A percentile compares a stretch with the other conserved stretches of the same genome.
Conservation (phyloP, 805 yeast species). For the Ogataea thermomethanolica region DNA sequence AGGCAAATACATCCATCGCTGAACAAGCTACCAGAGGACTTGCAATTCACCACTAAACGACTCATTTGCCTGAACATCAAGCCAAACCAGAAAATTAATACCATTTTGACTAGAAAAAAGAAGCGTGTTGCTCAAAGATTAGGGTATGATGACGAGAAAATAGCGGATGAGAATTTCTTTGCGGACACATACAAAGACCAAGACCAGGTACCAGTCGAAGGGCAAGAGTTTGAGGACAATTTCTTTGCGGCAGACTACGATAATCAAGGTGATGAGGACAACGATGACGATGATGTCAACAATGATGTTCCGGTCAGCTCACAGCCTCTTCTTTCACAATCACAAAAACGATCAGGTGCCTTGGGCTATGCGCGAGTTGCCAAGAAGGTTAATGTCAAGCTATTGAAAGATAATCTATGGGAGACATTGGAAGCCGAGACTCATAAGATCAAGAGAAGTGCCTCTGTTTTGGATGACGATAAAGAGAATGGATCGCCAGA, state of each 20-base stretch:
- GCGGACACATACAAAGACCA: constrained; percentile 44
- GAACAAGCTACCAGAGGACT: constrained; percentile 46
- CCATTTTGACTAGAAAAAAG: constrained; percentile 27
- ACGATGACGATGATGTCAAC: constrained; percentile 30
- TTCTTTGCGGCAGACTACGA: constrained; percentile 30
- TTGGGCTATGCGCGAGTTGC: constrained; percentile 45
- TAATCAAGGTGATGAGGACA: constrained; percentile 36
- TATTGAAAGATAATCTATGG: constrained; percentile 48
- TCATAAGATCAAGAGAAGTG: constrained; percentile 27
- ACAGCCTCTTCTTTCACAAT: constrained; percentile 18
- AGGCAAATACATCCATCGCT: constrained; percentile 23
- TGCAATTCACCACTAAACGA: constrained; percentile 45
- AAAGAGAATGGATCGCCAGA: constrained; percentile 12
- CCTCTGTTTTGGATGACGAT: constrained; percentile 28
- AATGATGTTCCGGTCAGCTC: constrained; percentile 24
- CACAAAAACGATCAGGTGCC: constrained; percentile 22
- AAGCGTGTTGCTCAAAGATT: constrained; percentile 14
- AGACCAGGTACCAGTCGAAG: constrained; percentile 11
- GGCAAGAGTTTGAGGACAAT: constrained; percentile 12
- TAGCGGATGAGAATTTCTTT: constrained; percentile 49
- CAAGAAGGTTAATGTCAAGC: constrained; percentile 45
- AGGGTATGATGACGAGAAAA: constrained; percentile 31
- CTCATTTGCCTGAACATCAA: constrained; percentile 46
- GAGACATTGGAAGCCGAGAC: constrained; percentile 31
- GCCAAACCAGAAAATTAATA: constrained; percentile 34